Conservation (phyloP, 2,329 filamentous ascomycete genomes). For the Aspergillus glaucus region DNA sequence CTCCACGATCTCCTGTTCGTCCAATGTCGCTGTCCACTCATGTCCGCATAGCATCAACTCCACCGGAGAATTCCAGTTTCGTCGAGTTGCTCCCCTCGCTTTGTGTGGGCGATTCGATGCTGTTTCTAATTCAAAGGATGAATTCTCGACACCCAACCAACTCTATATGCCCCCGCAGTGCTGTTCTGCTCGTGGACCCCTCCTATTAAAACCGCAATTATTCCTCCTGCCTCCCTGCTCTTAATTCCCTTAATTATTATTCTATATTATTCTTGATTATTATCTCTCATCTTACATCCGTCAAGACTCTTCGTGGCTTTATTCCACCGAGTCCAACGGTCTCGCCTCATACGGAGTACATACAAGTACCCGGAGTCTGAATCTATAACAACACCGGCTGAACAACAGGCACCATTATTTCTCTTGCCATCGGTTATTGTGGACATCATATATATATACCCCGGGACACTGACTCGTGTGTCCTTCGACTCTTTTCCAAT, state of each 20-base stretch:
- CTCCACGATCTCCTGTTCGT: constrained; percentile 1
- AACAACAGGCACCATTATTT: constrained; percentile 2
- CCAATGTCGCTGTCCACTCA: too few relatives aligned
- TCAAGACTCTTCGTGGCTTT: constrained; percentile 3
- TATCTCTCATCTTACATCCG: neutral
- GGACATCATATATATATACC: neutral
- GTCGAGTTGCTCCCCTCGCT: too few relatives aligned
- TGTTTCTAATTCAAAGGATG: neutral
- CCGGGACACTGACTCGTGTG: neutral
- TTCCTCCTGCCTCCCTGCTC: neutral
- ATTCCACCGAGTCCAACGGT: neutral
- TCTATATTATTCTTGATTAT: neutral
- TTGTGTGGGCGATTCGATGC: too few relatives aligned
- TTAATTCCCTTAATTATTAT: neutral
- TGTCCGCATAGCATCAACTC: too few relatives aligned
- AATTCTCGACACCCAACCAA: constrained; percentile 2
- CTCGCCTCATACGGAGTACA: neutral
- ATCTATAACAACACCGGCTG: too few relatives aligned
- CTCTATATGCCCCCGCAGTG: constrained; percentile 3
- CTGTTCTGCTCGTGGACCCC: constrained; percentile 14
- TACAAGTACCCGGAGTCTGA: neutral
- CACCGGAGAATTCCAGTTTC: too few relatives aligned
- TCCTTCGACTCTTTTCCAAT: too few relatives aligned
- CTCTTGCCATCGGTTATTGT: neutral
- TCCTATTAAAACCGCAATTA: neutral